Evolutionary conservation across 345 rosid genomes (phyloP), one percentile per base, ranked within the genome.

Genomic region (Ricinus communis): DNA sequence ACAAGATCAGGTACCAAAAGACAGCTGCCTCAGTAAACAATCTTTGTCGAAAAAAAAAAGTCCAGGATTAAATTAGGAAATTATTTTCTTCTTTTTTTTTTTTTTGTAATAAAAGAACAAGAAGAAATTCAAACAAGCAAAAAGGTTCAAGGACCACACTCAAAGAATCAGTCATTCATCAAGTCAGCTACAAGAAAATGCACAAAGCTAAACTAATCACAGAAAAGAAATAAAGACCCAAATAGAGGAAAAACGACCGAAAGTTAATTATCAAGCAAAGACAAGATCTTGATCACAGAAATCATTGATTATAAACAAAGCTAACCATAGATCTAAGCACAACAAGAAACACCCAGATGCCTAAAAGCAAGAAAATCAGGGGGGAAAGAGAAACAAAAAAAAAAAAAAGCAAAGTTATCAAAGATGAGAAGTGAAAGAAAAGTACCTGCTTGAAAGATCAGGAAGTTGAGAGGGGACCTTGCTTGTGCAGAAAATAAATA

Each of bases 261-360:
- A 38, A n/a, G 25, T 54, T 45, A 73, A 62, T 62, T 30, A 43
- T 12, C 3, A 25, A 62, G 36, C 47, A 68, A 61, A 82, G 66
- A 38, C 24, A 82, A 84, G 92, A 88, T 86, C 90, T 82, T 71
- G 82, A 75, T 73, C 58, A 63, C 50, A 65, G 31, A 67, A 4
- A 60, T 10, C 62, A 69, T 38, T 28, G 27, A 52, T 73, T 74
- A 57, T 19, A 61, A 24, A 14, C 47, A 66, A 53, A 75, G 68
- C 74, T 74, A 81, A 70, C 31, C 60, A 69, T 76, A 81, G 89
- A 85, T 83, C 89, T 80, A 69, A 66, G 74, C 62, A 47, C 79
- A 25, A 36, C 21, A 63, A 53, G 19, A 40, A 40, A 69, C 57
- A 82, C 80, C 80, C 81, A 69, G 80, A 74, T 74, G 79, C 64